These are phyloP conservation scores for Suillus bovinus DNA, from an alignment of 768 basidiomycete species.

Conservation along the genomic window DNA sequence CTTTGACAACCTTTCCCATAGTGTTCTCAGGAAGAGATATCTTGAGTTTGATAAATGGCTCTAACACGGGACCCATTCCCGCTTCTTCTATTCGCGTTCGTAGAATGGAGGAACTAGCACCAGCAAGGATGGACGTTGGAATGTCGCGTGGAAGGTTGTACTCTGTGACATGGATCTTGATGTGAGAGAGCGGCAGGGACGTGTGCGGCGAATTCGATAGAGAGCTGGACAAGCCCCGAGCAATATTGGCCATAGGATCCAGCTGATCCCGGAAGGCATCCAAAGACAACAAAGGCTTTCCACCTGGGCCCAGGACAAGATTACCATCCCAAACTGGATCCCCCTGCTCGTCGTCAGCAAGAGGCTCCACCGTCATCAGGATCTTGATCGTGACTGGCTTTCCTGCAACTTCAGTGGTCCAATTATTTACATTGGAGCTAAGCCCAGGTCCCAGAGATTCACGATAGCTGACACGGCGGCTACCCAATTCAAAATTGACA, in stretches of 20 bases:
- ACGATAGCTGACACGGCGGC: slow-evolving; percentile 77
- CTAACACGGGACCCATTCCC: slow-evolving; percentile 73
- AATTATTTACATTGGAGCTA: slow-evolving; percentile 40
- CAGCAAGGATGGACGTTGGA: slow-evolving; percentile 56
- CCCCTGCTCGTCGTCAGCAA: slow-evolving; percentile 56
- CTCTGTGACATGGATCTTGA: slow-evolving; percentile 55
- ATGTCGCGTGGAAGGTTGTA: slow-evolving; percentile 44
- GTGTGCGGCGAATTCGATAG: slow-evolving; percentile 82
- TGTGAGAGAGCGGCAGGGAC: slow-evolving; percentile 64
- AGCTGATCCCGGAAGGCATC: slow-evolving; percentile 44
- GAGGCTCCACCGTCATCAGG: slow-evolving; percentile 52
- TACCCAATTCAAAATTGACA: slow-evolving; percentile 74
- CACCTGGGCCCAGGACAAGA: slow-evolving; percentile 57
- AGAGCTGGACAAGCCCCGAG: slow-evolving; percentile 67
- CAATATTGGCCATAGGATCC: slow-evolving; percentile 53
- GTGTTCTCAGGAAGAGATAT: slow-evolving; percentile 65
- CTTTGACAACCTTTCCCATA: slow-evolving; percentile 78
- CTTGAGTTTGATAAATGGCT: slow-evolving; percentile 74
- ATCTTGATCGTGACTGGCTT: slow-evolving; percentile 52
- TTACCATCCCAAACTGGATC: slow-evolving; percentile 80
- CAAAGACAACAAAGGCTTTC: slow-evolving; percentile 51
- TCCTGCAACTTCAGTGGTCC: slow-evolving; percentile 66
- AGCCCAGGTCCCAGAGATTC: slow-evolving; percentile 49
- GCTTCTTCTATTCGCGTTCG: slow-evolving; percentile 60
- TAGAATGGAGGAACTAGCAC: slow-evolving; percentile 63